Percentiles rank a stretch among this genome's conserved stretches.
Conservation (phyloP, 176 grass and related monocot genomes). For the Oryza officinalis region DNA sequence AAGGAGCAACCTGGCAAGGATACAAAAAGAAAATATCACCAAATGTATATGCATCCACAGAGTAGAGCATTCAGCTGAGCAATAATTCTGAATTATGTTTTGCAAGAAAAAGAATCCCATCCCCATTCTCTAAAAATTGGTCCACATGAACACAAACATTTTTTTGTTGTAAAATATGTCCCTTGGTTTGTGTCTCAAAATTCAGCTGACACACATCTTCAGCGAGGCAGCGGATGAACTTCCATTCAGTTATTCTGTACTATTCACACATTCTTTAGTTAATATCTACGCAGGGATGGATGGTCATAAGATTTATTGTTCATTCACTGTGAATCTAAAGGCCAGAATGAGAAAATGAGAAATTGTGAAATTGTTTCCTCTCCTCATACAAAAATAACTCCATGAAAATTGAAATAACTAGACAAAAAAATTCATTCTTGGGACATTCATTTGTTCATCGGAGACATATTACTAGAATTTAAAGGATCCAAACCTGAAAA, state of each 20-base stretch:
- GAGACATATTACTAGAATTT: too few species aligned
- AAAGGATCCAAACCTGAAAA: constrained; percentile 29
- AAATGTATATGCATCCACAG: not conserved
- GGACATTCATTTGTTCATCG: not conserved
- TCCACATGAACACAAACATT: not conserved
- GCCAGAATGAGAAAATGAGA: not conserved
- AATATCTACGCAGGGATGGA: not conserved
- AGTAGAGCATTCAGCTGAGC: not conserved
- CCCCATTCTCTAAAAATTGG: not conserved
- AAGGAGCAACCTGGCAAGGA: constrained; percentile 66
- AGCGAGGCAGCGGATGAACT: not conserved
- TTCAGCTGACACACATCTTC: not conserved
- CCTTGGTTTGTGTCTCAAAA: not conserved
- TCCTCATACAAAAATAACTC: not conserved
- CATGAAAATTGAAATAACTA: not conserved
- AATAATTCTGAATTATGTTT: not conserved
- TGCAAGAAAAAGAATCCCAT: not conserved
- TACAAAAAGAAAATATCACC: constrained; percentile 13
- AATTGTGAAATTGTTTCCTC: not conserved
- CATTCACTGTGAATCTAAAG: constrained; percentile 1
- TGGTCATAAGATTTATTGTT: not conserved
- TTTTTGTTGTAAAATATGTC: too few species aligned
- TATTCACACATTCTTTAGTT: not conserved
- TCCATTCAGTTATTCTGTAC: not conserved
- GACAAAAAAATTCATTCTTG: not conserved